Evolutionary conservation across 352 stramenopile species (phyloP), one percentile per base, ranked within the genome.

Genomic region (Blastocystis sp.): DNA sequence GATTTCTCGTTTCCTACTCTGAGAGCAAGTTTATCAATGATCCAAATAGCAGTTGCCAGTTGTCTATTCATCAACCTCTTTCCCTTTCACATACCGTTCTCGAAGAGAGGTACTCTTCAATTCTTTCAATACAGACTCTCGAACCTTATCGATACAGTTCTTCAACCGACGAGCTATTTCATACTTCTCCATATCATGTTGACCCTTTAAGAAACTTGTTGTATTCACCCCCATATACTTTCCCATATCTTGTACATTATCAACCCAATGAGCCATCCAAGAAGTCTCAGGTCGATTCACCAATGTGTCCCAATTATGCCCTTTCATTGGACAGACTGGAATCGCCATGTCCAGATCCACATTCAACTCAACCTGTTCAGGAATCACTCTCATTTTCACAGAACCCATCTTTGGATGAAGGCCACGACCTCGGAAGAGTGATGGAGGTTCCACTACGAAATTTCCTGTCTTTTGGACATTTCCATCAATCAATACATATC

Each of bases 1-100:
- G 96, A 95, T 89, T 99, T 99, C 88, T 99, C 97, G 78, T 97
- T 97, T 80, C 97, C 97, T 21, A 99, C 97, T 97, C 97, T 95
- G 86, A 99, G 91, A 7, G 97, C 97, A n/a, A 99, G 90, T 56
- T 96, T 91, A 92, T 99, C 97, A 89, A 99, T 99, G 51, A 99
- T 94, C 96, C 96, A 99, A 92, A 98, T 98, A n/a, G 96, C 96
- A 37, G 96, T 98, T 0, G 94, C 97, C 16, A 97, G 92, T 89
- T 99, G 96, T 75, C 92, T 91, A 24, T 90, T 93, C 65, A 94
- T 94, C 89, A 67, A 21, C 86, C 86, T 97, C 94, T 88, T 96
- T 96, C 6, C 91, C 91, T 24, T 89, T 90, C 21, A 24, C 0
- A 19, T 0, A 83, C 1, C 93, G 85, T 57, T 92, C 90, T n/a